Conservation (phyloP, 768 basidiomycete genomes). For the Inosperma sp. region DNA sequence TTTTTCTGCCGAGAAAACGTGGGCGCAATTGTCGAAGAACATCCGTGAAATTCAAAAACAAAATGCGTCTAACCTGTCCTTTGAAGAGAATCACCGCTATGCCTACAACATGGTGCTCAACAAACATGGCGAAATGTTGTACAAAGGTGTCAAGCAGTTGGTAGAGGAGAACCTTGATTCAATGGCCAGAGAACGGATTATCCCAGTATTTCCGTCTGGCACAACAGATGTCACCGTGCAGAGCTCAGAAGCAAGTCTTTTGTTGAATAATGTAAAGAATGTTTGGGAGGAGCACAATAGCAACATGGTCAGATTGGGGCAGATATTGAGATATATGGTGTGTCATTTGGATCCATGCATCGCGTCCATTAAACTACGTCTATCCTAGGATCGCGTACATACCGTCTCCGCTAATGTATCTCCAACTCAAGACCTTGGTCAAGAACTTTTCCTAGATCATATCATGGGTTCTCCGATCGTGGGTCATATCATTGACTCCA, state of each 20-base stretch:
- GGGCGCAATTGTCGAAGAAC: slow-evolving; percentile 74
- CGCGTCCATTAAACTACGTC: slow-evolving; percentile 1
- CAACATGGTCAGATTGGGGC: slow-evolving; percentile 82
- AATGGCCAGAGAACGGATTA: slow-evolving; percentile 70
- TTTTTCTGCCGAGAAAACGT: slow-evolving; percentile 78
- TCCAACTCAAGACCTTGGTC: slow-evolving; percentile 75
- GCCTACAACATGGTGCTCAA: slow-evolving; percentile 92
- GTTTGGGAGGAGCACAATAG: slow-evolving; percentile 94
- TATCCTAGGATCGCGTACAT: slow-evolving; percentile 81
- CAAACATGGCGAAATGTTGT: slow-evolving; percentile 79
- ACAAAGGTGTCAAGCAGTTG: slow-evolving; percentile 76
- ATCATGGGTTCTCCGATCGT: slow-evolving; percentile 81
- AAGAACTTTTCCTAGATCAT: slow-evolving; percentile 75
- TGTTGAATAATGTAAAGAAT: slow-evolving; percentile 75
- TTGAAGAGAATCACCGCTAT: slow-evolving; percentile 86
- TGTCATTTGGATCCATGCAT: slow-evolving; percentile 22
- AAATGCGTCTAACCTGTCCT: slow-evolving; percentile 74
- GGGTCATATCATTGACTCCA: slow-evolving; percentile 73
- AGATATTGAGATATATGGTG: slow-evolving; percentile 96
- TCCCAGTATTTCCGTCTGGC: slow-evolving; percentile 80
- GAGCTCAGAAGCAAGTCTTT: slow-evolving; percentile 77
- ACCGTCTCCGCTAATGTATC: slow-evolving; percentile 71
- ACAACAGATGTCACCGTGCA: slow-evolving; percentile 66
- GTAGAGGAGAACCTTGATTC: slow-evolving; percentile 78
- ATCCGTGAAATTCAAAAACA: slow-evolving; percentile 94